Base-by-base conservation (phyloP, 441 rosid genomes). In the Omphalea diandra region DNA sequence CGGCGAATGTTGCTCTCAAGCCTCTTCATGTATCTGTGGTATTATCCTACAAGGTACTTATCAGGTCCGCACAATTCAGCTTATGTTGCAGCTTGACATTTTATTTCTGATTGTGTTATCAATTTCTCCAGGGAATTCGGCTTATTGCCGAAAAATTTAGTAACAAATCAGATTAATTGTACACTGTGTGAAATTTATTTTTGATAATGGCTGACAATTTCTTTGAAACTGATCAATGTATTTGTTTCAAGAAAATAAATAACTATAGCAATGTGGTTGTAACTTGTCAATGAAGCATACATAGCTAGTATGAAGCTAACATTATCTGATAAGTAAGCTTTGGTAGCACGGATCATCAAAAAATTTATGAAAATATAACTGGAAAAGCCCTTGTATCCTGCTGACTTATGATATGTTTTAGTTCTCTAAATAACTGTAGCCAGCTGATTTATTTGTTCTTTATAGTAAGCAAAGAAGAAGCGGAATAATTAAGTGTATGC, bases 41-140 rank as follows among this genome's bases (percentile, higher is more conserved):
- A 65, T 83, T 68, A 81, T 68, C 94, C 95, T 83, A 82, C 97
- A 86, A 90, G 97, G 97, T 91, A 94, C 84, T 86, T 84, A 80
- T 83, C 94, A 94, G 98, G 98, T 94, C 80, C 74, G 97, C 88
- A 77, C 83, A 58, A 66, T 81, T 87, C 83, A 74, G 75, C 89
- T 76, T 68, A 7, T 71, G 24, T 71, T 74, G 63, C 44, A 56
- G n/a, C 54, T 65, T 75, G 65, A 11, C 11, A 41, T 62, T 47
- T n/a, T n/a, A n/a, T n/a, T n/a, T n/a, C n/a, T n/a, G n/a, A 24
- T 60, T 60, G 6, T 50, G 4, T 20, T 26, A 22, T 33, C 56
- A 52, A 33, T 47, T 44, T 70, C 31, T 60, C 65, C 14, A 44
- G 17, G 57, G 32, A 58, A 7, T 33, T 31, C 14, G 27, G 0